Base-by-base conservation (phyloP, 495 filamentous ascomycete species). In the Talaromyces borbonicus region DNA sequence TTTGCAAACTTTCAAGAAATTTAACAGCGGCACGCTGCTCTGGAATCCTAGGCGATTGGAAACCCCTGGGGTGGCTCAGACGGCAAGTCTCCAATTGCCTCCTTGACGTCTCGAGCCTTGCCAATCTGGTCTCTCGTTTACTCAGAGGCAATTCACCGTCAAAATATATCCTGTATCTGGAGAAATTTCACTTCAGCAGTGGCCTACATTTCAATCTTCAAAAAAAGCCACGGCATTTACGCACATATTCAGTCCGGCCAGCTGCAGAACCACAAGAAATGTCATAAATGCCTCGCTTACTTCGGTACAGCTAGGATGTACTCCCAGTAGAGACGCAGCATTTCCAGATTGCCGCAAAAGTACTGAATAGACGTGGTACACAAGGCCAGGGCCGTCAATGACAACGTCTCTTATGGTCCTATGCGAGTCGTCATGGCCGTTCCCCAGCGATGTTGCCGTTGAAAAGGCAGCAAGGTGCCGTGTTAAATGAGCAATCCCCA, bases 361-460 rank as follows among this genome's bases (percentile, higher is more conserved):
- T 9, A 75, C 59, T 8, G 73, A 59, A 36, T 81, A 77, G 29
- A 90, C 63, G 54, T 85, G 75, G 52, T 89, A 80, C 4, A 84
- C 83, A 15, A 93, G 67, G 9, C 75, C 79, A 0, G 87, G 85
- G 0, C 87, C 87, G 51, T 93, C 87, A 40, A 93, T 76, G 27
- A 83, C 78, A 5, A 85, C 68, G 1, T 54, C 57, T 8, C 51
- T 45, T n/a, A 64, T 47, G 16, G 26, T 16, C 19, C 30, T 11
- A 18, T 8, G 47, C 8, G 45, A 36, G 16, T 41, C 29, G 9
- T 36, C 50, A 7, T 47, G 20, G 7, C 49, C 43, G 6, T 40
- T 44, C 5, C 52, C 56, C 12, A 87, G 61, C n/a, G 61, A 40
- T 7, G 67, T 63, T 5, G 58, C 55, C 23, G 69, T 57, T 0